Percentiles rank a stretch among this genome's conserved stretches.
phyloP scores from a whole-genome alignment of 208 protist genomes.

The Strigomonas culicis region DNA sequence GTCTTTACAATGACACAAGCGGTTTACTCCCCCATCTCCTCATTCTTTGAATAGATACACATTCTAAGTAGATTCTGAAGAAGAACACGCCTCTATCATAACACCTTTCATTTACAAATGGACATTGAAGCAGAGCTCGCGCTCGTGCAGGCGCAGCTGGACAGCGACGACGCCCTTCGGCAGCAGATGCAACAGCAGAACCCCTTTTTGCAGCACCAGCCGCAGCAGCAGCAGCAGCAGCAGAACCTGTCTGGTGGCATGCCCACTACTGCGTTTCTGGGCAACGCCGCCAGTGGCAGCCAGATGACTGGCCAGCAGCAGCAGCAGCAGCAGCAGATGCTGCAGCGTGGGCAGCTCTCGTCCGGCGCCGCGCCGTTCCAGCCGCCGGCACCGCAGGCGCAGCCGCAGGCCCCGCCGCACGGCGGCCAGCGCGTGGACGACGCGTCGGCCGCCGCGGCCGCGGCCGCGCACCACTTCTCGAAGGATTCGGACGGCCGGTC shows the following conservation, averaged over 20 bases:
- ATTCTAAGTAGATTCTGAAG: not conserved
- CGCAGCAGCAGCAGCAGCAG: conserved; percentile 20
- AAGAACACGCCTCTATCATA: too few species aligned
- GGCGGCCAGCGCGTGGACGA: not conserved
- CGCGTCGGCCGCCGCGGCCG: conserved; percentile 6
- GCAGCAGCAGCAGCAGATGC: conserved; percentile 22
- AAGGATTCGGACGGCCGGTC: conserved; percentile 85
- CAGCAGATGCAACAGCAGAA: conserved; percentile 49
- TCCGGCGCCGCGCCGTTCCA: not conserved
- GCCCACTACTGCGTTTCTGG: not conserved
- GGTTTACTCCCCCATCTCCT: not conserved
- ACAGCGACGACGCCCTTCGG: conserved; percentile 51
- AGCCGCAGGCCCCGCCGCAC: conserved; percentile 13
- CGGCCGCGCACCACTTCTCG: conserved; percentile 45
- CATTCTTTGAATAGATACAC: not conserved
- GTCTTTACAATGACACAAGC: not conserved
- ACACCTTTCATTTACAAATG: not conserved
- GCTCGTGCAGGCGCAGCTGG: conserved; percentile 72
- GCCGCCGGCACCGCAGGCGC: not conserved
- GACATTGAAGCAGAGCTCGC: conserved; percentile 77
- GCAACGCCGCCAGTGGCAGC: too few species aligned
- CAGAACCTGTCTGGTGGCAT: conserved; percentile 15
- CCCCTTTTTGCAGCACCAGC: conserved; percentile 19
- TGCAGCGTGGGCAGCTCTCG: conserved; percentile 10
- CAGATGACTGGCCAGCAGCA: conserved; percentile 14